A percentile compares a stretch with the other conserved stretches of the same genome.
Conservation (phyloP, 495 filamentous ascomycete species). For the Aspergillus avenaceus region DNA sequence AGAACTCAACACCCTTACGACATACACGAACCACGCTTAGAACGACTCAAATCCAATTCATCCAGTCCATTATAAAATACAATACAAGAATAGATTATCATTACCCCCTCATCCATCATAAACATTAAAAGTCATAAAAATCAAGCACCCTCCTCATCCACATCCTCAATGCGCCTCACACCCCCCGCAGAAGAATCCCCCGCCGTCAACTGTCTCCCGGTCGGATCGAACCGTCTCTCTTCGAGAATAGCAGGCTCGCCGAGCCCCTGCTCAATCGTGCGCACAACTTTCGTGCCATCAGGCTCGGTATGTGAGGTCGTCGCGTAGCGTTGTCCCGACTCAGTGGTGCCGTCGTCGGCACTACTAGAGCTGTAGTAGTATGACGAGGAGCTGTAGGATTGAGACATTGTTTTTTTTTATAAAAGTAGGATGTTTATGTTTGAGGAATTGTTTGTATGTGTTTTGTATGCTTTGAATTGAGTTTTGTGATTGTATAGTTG, state of each 20-base stretch:
- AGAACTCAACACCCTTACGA: no score
- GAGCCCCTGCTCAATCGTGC: conserved; percentile 10
- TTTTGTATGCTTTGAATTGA: no score
- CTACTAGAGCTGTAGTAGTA: conserved; percentile 13
- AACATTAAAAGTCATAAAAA: conserved; percentile 19
- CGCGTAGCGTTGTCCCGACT: conserved; percentile 11
- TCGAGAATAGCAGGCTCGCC: conserved; percentile 10
- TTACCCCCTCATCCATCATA: conserved; percentile 13
- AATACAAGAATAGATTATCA: no score
- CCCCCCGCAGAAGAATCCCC: not conserved
- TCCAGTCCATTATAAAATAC: not conserved
- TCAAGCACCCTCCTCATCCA: not conserved
- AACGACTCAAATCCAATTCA: no score
- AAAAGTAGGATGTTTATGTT: no score
- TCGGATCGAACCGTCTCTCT: conserved; percentile 9
- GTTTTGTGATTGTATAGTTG: no score
- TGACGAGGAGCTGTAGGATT: conserved; percentile 5
- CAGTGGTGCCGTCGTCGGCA: conserved; percentile 2
- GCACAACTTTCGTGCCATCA: conserved; percentile 9
- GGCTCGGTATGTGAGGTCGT: conserved; percentile 13
- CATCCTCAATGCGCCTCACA: not conserved
- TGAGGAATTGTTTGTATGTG: not conserved
- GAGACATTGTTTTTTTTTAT: conserved; percentile 1
- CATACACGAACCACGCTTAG: no score
- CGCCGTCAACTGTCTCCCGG: conserved; percentile 6